Percentiles rank a stretch among this genome's conserved stretches.
Evolutionary conservation across 129 eudicot species (phyloP).

Genomic region (Artemisia argyi): DNA sequence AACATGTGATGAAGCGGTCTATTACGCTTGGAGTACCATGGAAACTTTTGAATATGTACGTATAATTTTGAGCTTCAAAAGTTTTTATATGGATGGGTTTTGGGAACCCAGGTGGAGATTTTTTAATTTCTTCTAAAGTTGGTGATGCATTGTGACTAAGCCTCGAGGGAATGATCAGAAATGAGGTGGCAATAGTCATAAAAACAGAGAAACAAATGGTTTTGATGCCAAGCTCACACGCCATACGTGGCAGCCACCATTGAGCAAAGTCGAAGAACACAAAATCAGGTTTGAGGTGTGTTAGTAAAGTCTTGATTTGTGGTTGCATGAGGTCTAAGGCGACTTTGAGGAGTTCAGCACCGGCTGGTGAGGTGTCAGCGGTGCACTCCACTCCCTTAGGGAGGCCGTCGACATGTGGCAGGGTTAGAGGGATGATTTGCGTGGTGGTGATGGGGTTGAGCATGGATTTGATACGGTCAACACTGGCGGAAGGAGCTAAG

Average conservation of each 20-base stretch:
- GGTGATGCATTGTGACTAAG: slow-evolving; percentile 14
- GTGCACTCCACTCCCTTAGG: slow-evolving; percentile 52
- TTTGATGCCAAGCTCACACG: slow-evolving; percentile 37
- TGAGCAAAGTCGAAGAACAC: slow-evolving; percentile 64
- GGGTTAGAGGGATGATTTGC: slow-evolving; percentile 39
- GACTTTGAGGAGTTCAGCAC: slow-evolving; percentile 44
- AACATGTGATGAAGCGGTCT: too few species aligned
- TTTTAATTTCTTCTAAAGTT: slow-evolving; percentile 21
- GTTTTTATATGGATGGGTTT: too few species aligned
- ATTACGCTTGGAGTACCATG: too few species aligned
- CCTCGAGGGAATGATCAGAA: slow-evolving; percentile 3
- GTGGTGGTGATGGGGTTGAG: slow-evolving; percentile 4
- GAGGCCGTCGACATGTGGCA: slow-evolving; percentile 52
- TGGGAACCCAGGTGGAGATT: neutral
- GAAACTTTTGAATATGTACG: too few species aligned
- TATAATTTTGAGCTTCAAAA: too few species aligned
- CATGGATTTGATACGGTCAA: neutral
- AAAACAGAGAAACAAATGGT: slow-evolving; percentile 43
- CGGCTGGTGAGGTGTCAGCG: slow-evolving; percentile 29
- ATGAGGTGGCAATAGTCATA: slow-evolving; percentile 29
- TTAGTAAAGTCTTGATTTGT: slow-evolving; percentile 36
- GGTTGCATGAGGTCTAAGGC: slow-evolving; percentile 64
- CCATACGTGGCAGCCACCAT: slow-evolving; percentile 48
- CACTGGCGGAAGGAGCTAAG: neutral
- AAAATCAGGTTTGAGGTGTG: slow-evolving; percentile 44